phyloP scores from a whole-genome alignment of 2,329 filamentous ascomycete species.

The Epichloe sylvatica region DNA sequence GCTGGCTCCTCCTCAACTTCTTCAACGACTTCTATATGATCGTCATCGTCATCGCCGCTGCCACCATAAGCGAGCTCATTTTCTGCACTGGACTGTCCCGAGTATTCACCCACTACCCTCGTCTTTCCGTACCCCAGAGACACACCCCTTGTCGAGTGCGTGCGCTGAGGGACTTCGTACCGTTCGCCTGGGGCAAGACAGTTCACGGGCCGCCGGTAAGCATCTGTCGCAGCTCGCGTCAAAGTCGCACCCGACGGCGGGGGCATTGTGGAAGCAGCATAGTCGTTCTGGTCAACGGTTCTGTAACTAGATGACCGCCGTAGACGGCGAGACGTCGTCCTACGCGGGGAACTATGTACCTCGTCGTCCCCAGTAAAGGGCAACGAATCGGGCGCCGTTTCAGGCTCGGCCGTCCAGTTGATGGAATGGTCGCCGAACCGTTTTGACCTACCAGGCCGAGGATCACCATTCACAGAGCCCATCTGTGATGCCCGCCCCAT shows the following conservation, averaged over 20 bases:
- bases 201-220: slow-evolving; percentile 16
- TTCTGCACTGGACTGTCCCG: slow-evolving; percentile 1
- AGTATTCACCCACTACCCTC: neutral
- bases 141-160: slow-evolving; percentile 8
- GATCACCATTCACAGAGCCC: slow-evolving; percentile 16
- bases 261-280: slow-evolving; percentile 12
- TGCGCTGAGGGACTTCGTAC: neutral
- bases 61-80: slow-evolving; percentile 2
- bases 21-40: slow-evolving; percentile 16
- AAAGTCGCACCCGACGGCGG: slow-evolving; percentile 10
- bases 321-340: slow-evolving; percentile 13
- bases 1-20: slow-evolving; percentile 10
- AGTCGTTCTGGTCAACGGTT: slow-evolving; percentile 17
- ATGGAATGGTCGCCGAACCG: slow-evolving; percentile 9
- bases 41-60: neutral
- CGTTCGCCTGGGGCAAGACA: slow-evolving; percentile 14
- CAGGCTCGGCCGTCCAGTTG: slow-evolving; percentile 8
- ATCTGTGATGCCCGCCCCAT: slow-evolving; percentile 19
- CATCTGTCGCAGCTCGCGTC: slow-evolving; percentile 16
- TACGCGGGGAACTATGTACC: slow-evolving; percentile 21
- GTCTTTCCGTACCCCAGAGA: slow-evolving; percentile 6
- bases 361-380: slow-evolving; percentile 15
- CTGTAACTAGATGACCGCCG: slow-evolving; percentile 9
- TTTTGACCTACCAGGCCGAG: slow-evolving; percentile 16
- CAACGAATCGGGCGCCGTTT: slow-evolving; percentile 13